Evolutionary conservation across 345 rosid species (phyloP).

Genomic region (Eucalyptus tenuipes): DNA sequence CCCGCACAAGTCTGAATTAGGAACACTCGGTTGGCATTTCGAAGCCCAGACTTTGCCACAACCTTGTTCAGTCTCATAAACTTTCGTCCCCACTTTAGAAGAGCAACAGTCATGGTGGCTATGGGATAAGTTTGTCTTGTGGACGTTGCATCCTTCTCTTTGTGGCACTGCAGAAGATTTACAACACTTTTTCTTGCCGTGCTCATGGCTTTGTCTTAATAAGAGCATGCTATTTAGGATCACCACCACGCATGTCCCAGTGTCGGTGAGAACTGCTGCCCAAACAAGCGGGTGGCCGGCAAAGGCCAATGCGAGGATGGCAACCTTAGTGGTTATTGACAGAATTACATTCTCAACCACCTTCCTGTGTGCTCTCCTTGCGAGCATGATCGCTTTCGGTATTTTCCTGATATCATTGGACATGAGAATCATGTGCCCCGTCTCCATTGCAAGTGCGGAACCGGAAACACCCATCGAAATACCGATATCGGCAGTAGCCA

Average conservation of each 20-base stretch:
- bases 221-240: slow-evolving; percentile 77
- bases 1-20: background rate
- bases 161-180: background rate
- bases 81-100: background rate
- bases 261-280: slow-evolving; percentile 89
- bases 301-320: slow-evolving; percentile 56
- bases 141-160: background rate
- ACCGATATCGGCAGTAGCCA: slow-evolving; percentile 84
- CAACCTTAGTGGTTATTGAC: slow-evolving; percentile 51
- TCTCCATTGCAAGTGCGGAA: slow-evolving; percentile 82
- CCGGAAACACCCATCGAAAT: slow-evolving; percentile 91
- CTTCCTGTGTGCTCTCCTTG: slow-evolving; percentile 44
- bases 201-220: slow-evolving; percentile 10
- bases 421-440: slow-evolving; percentile 74
- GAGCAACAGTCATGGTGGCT: background rate
- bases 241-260: slow-evolving; percentile 79
- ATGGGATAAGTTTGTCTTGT: background rate
- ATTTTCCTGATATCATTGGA: slow-evolving; percentile 71
- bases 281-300: slow-evolving; percentile 81
- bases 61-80: background rate
- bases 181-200: slow-evolving; percentile 5
- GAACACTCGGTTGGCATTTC: background rate
- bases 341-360: slow-evolving; percentile 55
- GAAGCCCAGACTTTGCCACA: background rate
- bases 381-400: slow-evolving; percentile 54